phyloP scores from a whole-genome alignment of 371 early-diverging fungal genomes.

The Saksenaea oblongispora region DNA sequence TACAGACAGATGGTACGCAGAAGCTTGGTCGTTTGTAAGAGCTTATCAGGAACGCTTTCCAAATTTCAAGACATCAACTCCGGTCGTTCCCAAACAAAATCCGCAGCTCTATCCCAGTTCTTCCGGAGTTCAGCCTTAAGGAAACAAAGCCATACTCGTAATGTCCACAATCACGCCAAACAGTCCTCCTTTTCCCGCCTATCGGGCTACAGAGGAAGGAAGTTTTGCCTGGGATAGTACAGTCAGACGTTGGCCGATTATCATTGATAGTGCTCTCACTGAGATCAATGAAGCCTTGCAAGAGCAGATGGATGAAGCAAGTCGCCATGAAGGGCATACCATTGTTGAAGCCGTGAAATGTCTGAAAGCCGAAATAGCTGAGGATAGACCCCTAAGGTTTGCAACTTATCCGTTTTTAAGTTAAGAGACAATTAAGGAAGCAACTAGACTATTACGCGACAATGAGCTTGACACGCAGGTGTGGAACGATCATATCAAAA shows the following conservation, averaged over 20 bases:
- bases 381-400: slow-evolving; percentile 62
- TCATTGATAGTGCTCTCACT: slow-evolving; percentile 73
- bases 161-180: slow-evolving; percentile 49
- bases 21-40: too few species aligned
- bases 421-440: background rate
- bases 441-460: slow-evolving; percentile 57
- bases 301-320: slow-evolving; percentile 17
- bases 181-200: slow-evolving; percentile 68
- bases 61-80: too few species aligned
- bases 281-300: slow-evolving; percentile 57
- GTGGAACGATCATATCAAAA: slow-evolving; percentile 67
- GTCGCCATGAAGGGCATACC: slow-evolving; percentile 61
- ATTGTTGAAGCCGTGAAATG: slow-evolving; percentile 61
- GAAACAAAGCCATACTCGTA: too few species aligned
- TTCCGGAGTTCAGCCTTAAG: too few species aligned
- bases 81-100: too few species aligned
- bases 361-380: slow-evolving; percentile 70
- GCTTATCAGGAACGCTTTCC: too few species aligned
- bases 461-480: slow-evolving; percentile 55
- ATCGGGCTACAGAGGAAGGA: slow-evolving; percentile 60
- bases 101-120: too few species aligned
- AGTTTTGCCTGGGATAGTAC: slow-evolving; percentile 83
- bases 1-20: too few species aligned
- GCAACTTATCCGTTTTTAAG: slow-evolving; percentile 5
- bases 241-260: slow-evolving; percentile 79